Base-by-base conservation (phyloP, 129 eudicot genomes). In the Artemisia tridentata region DNA sequence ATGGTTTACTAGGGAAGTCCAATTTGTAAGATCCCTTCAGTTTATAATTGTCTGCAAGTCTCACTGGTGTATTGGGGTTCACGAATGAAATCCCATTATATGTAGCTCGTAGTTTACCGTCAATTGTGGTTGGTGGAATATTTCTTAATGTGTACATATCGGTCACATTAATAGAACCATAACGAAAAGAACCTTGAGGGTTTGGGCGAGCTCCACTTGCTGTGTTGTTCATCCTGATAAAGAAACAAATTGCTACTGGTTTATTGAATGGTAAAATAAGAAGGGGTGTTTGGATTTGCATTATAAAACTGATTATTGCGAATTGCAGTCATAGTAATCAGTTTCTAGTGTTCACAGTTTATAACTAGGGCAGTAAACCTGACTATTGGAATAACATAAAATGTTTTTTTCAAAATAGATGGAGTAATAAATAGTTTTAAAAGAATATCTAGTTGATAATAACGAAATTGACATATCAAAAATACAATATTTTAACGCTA, bases 121-220 rank as follows among this genome's bases (percentile, higher is more conserved):
- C 80, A 51, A 95, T 88, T 53, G 15, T 68, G 51, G 65, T 21
- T n/a, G 93, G 97, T 72, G 97, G 97, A 69, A 73, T 59, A 57
- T 72, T 90, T 75, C 69, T 80, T 62, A 95, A 71, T 7, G 85
- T 68, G 15, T 90, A 88, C 10, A 76, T 69, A 48, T 88, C 86
- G 0, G 99, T 88, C 53, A 95, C 97, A 63, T 84, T 86, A 51
- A 95, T 95, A 3, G 73, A 63, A 55, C 99, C 99, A 29, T 95
- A 95, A 5, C 82, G 96, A 60, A 88, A 95, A 8, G 99, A 95
- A n/a, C 99, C 99, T 82, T 95, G 99, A 4, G 99, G 96, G 75
- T 95, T 95, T 31, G 99, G 97, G 45, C 99, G 97, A 66, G 99
- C 97, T 68, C 99, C 99, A 81, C 99, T 90, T n/a, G 99, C 99